Conservation (phyloP, 1,139 yeast species). For the Pichia sp. region DNA sequence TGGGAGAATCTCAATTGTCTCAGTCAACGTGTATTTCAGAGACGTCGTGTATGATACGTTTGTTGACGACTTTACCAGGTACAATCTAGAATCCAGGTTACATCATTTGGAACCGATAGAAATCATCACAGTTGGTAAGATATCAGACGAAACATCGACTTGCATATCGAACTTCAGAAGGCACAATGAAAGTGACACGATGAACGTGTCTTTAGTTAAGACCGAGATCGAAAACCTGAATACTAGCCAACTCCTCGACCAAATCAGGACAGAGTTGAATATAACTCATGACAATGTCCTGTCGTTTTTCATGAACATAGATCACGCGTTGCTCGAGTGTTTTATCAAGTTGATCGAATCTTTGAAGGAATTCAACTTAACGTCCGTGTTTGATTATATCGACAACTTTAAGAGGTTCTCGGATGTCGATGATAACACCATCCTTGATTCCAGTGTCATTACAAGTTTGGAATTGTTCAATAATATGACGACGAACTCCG, state of each 20-base stretch:
- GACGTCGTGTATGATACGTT: slow-evolving; percentile 73
- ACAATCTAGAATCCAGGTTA: slow-evolving; percentile 70
- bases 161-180: slow-evolving; percentile 26
- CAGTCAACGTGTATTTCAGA: slow-evolving; percentile 78
- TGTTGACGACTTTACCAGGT: slow-evolving; percentile 49
- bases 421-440: slow-evolving; percentile 51
- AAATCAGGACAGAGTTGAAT: slow-evolving; percentile 7
- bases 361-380: slow-evolving; percentile 61
- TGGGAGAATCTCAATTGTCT: slow-evolving; percentile 47
- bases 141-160: slow-evolving; percentile 35
- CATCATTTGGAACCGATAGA: slow-evolving; percentile 77
- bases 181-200: slow-evolving; percentile 7
- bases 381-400: slow-evolving; percentile 51
- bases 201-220: slow-evolving; percentile 1
- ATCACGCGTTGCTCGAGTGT: slow-evolving; percentile 33
- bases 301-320: slow-evolving; percentile 15
- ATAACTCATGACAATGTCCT: slow-evolving; percentile 13
- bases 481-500: slow-evolving; percentile 55
- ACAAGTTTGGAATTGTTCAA: slow-evolving; percentile 71
- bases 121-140: slow-evolving; percentile 43
- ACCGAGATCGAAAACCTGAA: not conserved
- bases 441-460: slow-evolving; percentile 66
- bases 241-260: slow-evolving; percentile 3
- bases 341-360: slow-evolving; percentile 50
- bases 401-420: slow-evolving; percentile 54